Evolutionary conservation across 2,329 filamentous ascomycete species (phyloP), one percentile per base, ranked within the genome.

Genomic region (Tolypocladium paradoxum): DNA sequence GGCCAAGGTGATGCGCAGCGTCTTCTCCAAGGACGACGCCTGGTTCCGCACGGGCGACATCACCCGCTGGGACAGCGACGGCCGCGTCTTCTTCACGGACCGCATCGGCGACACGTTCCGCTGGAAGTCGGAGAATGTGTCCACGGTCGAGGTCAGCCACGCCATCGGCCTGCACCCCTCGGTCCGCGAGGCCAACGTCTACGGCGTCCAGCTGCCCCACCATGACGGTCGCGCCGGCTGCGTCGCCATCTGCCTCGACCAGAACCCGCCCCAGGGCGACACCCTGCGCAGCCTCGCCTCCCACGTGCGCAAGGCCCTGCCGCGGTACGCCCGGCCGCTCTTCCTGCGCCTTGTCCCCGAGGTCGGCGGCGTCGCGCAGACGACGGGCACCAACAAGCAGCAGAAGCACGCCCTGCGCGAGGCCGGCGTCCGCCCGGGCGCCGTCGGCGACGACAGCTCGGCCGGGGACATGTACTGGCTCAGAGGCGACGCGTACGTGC

Each of bases 41-140:
- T 95, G 83, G 76, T 95, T 90, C 74, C 82, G 89, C 27, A 86
- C 88, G 0, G 90, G 90, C n/a, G 90, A 96, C 62, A 77, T 93
- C 20, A 71, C 93, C 34, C 77, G 83, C n/a, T 80, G 78, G 71
- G 86, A 90, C 58, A 54, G 57, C 1, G 83, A 93, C 54, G 88
- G 89, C 6, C 75, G 84, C 3, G 79, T 84, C 65, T 93, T 78
- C 73, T 96, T 96, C 71, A 82, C 84, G 53, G 90, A 96, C 69
- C 83, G 86, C 48, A 85, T 90, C 56, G 86, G 86, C 53, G 86
- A 90, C 63, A 89, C 86, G 0, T 90, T 85, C 71, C 80, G 86
- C 49, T 90, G 86, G 86, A 89, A 93, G 72, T 84, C 83, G 50
- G 87, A 92, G 68, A 92, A 92, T 61, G 87, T 92, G 1, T 89